A percentile compares a stretch with the other conserved stretches of the same genome.
Evolutionary conservation across 2,329 filamentous ascomycete genomes (phyloP).

Genomic region (Albophoma yamanashiensis): DNA sequence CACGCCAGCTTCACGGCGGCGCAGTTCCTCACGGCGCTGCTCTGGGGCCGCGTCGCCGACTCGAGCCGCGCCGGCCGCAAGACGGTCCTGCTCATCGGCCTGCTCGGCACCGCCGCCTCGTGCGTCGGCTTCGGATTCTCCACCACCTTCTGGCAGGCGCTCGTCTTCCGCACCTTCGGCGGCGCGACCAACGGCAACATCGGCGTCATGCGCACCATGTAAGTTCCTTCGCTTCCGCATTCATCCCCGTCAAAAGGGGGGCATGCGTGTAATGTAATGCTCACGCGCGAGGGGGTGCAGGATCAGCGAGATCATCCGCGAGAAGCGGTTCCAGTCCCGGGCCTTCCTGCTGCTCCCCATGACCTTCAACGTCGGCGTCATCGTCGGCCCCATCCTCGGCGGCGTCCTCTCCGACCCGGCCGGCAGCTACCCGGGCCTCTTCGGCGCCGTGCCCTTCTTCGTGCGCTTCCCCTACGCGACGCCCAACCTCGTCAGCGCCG

Average conservation of each 20-base stretch:
- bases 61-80: slow-evolving; percentile 60
- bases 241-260: too few species aligned
- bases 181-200: slow-evolving; percentile 65
- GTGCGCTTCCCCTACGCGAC: slow-evolving; percentile 39
- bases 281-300: slow-evolving; percentile 7
- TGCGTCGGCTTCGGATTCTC: slow-evolving; percentile 53
- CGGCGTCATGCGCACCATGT: slow-evolving; percentile 67
- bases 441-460: slow-evolving; percentile 36
- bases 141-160: slow-evolving; percentile 57
- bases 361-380: slow-evolving; percentile 61
- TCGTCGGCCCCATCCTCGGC: slow-evolving; percentile 59
- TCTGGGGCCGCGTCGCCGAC: slow-evolving; percentile 67
- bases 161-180: slow-evolving; percentile 56
- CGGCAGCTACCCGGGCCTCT: slow-evolving; percentile 42
- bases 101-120: slow-evolving; percentile 49
- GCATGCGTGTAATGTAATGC: too few species aligned
- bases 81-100: slow-evolving; percentile 64
- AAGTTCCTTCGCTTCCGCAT: too few species aligned
- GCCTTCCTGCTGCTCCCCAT: slow-evolving; percentile 70
- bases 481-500: slow-evolving; percentile 41
- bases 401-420: slow-evolving; percentile 58
- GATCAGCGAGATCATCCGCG: slow-evolving; percentile 60
- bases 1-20: slow-evolving; percentile 71
- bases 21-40: slow-evolving; percentile 72
- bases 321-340: slow-evolving; percentile 53